Evolutionary conservation across 2,329 filamentous ascomycete species (phyloP), one percentile per base, ranked within the genome.

Genomic region (Aspergillus texensis): DNA sequence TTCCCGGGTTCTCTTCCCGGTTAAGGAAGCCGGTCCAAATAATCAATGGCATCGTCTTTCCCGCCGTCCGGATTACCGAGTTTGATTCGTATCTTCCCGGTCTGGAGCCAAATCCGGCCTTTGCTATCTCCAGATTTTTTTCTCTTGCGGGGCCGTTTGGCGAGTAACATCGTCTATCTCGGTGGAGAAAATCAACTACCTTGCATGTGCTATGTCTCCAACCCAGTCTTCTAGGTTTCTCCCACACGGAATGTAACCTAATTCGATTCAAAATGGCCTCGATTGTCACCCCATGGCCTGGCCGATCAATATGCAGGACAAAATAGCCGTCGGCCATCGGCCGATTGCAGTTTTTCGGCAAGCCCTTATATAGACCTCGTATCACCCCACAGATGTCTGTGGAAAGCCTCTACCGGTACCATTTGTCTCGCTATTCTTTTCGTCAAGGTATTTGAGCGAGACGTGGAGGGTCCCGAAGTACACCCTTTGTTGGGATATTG

Each of bases 231-330:
- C 32, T 39, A 39, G 32, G n/a, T 26, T 55, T 55, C 32, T 55
- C 52, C 52, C 52, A 55, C 52, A 55, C 52, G 52, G 52, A 55
- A 55, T 55, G 52, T 55, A 55, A 60, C 56, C 56, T 43, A 26
- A 54, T 55, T 58, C 41, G 36, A 54, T 24, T 30, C 45, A 14
- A 9, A 9, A 34, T 52, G 19, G 21, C 48, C 19, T 52, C 28
- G 28, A 32, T 9, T 34, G 11, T 32, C 48, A n/a, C 11, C 28
- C 26, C 26, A 52, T 34, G 16, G 9, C 16, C 26, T 12, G 12
- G 46, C 19, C 26, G 28, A 52, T 52, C 28, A 52, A 28, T n/a
- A 52, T 52, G 48, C 16, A 52, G 16, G 19, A 6, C 10, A 52
- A 12, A 34, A 32, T 32, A 6, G 19, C 48, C 9, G n/a, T 55